Base-by-base conservation (phyloP, 768 basidiomycete genomes). In the Lentinula detonsa region DNA sequence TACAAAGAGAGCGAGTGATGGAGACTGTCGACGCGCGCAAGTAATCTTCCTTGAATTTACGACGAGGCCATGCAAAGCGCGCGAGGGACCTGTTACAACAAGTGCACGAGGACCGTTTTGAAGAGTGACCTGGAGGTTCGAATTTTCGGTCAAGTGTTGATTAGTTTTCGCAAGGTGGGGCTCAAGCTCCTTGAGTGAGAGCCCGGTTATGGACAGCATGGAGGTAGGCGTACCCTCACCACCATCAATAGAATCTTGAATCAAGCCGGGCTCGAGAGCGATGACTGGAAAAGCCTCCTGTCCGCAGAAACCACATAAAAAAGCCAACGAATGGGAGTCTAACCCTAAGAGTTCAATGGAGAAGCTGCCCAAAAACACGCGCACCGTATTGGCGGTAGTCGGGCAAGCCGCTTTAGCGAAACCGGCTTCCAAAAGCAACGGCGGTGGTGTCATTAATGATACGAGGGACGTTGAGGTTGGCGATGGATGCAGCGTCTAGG, bases 221-320 rank as follows among this genome's bases (percentile, higher is more conserved):
- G 97, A 95, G 28, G 85, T 88, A 5, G 97, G 97, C 3, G 80
- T 81, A 34, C 97, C 97, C 74, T 98, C 97, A 50, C 95, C 95
- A 57, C 94, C 92, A 59, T 95, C 91, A 57, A 96, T 76, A 33
- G 92, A 82, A 65, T 97, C 93, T 67, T 91, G 84, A 60, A 96
- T 84, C 64, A 98, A 88, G 64, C 81, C 76, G 2, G 95, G 95
- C 65, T 97, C 93, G 59, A 98, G 76, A 1, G 95, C 85, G 59
- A 95, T 83, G 40, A 95, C 80, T 13, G 97, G 97, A 83, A 99
- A 99, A 13, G 90, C 86, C 69, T 95, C 86, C 74, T 98, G 95
- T 21, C 93, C 95, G 58, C 95, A 90, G 61, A 95, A 83, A 65
- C 95, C 94, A 65, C 90, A 88, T 76, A 86, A 95, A 82, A 98